Percentiles rank a stretch among this genome's conserved stretches.
These are phyloP conservation scores for Monascus ruber DNA, from an alignment of 2,329 filamentous ascomycete genomes.

Conservation along the genomic window DNA sequence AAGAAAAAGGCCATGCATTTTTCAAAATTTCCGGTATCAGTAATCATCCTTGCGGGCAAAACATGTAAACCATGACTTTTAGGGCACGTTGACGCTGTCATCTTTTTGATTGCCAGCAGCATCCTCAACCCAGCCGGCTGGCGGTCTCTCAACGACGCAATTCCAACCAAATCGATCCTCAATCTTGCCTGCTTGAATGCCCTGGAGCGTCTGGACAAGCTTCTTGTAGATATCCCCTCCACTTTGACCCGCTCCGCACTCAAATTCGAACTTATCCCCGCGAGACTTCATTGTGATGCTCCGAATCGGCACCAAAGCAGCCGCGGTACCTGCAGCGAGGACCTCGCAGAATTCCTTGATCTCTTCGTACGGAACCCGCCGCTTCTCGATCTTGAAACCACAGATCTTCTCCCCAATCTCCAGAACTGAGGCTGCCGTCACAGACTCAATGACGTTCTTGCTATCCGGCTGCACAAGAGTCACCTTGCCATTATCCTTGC, in stretches of 20 bases:
- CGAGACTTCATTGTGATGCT: constrained; percentile 65
- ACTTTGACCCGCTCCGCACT: constrained; percentile 27
- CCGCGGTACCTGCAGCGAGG: constrained; percentile 84
- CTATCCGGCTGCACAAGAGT: constrained; percentile 82
- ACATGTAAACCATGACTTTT: constrained; percentile 1
- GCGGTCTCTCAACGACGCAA: constrained; percentile 25
- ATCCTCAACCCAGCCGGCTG: constrained; percentile 19
- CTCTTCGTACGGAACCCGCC: constrained; percentile 42
- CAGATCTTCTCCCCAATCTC: constrained; percentile 59
- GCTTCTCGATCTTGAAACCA: constrained; percentile 55
- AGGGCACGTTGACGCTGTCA: constrained; percentile 18
- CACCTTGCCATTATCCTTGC: constrained; percentile 43
- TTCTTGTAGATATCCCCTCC: constrained; percentile 59
- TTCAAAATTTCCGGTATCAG: too few relatives aligned
- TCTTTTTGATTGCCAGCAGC: constrained; percentile 4
- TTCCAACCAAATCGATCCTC: constrained; percentile 69
- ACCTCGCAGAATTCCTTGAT: constrained; percentile 60
- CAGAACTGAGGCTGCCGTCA: constrained; percentile 69
- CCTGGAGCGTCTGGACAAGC: constrained; percentile 66
- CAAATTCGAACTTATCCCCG: constrained; percentile 45
- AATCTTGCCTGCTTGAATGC: constrained; percentile 71
- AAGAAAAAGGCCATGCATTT: too few relatives aligned
- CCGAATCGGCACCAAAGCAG: constrained; percentile 79
- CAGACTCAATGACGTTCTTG: constrained; percentile 74
- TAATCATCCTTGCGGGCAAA: too few relatives aligned